These are phyloP conservation scores for Misopates orontium DNA, from an alignment of 257 asterid genomes.

Conservation along the genomic window DNA sequence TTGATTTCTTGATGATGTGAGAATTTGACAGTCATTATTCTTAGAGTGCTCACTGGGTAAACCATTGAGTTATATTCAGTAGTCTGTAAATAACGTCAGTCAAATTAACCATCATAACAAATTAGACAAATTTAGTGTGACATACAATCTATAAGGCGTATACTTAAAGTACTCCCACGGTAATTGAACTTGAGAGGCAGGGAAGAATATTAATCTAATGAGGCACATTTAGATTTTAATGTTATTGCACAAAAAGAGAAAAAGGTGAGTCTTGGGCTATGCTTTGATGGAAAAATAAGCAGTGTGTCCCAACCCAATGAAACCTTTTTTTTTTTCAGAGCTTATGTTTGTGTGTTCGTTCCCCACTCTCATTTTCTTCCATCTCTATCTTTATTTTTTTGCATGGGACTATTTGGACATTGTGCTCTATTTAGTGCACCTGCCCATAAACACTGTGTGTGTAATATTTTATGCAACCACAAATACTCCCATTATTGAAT, in stretches of 20 bases:
- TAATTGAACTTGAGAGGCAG: too few relatives aligned
- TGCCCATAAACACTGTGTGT: constrained; percentile 13
- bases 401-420: constrained; percentile 47
- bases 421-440: constrained; percentile 25
- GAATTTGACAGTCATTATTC: too few relatives aligned
- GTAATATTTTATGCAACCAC: not conserved
- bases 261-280: constrained; percentile 25
- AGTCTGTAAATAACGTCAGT: too few relatives aligned
- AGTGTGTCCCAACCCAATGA: constrained; percentile 49
- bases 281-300: constrained; percentile 39
- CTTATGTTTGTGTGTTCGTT: constrained; percentile 30
- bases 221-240: not conserved
- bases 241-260: not conserved
- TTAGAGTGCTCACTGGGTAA: too few relatives aligned
- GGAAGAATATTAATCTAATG: not conserved
- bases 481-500: constrained; percentile 19
- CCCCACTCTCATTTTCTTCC: not conserved
- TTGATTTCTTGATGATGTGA: too few relatives aligned
- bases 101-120: too few relatives aligned
- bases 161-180: too few relatives aligned
- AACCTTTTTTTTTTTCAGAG: constrained; percentile 31
- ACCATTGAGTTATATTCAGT: too few relatives aligned
- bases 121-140: too few relatives aligned
- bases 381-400: constrained; percentile 36
- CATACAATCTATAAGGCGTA: too few relatives aligned